phyloP scores from a whole-genome alignment of 1,284 basidiomycete species.

The Tilletia setariae region DNA sequence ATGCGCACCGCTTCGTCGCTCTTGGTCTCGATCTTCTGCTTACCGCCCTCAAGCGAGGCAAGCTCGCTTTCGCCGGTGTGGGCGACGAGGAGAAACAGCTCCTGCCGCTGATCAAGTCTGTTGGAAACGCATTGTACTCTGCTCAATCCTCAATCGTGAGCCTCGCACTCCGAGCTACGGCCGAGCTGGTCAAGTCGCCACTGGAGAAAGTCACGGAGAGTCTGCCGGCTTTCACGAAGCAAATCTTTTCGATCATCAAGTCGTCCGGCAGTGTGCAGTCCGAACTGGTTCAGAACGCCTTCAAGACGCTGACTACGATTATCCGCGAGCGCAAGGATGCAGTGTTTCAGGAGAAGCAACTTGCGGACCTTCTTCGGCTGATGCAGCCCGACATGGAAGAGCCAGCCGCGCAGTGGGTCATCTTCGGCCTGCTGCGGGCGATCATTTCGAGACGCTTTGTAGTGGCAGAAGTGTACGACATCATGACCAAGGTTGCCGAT shows the following conservation, averaged over 20 bases:
- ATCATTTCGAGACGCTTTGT: conserved; percentile 87
- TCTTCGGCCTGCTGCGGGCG: conserved; percentile 86
- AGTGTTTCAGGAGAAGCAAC: conserved; percentile 81
- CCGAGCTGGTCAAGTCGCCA: conserved; percentile 79
- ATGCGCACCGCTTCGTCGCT: conserved; percentile 76
- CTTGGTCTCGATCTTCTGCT: conserved; percentile 91
- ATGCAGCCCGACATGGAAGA: conserved; percentile 91
- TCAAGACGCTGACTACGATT: conserved; percentile 80
- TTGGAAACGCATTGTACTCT: conserved; percentile 91
- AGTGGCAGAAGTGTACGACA: conserved; percentile 92
- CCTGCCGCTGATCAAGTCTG: conserved; percentile 70
- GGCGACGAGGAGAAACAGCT: conserved; percentile 10
- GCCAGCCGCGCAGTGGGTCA: conserved; percentile 72
- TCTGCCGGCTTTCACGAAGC: conserved; percentile 77
- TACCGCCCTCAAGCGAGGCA: conserved; percentile 75
- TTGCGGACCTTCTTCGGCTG: conserved; percentile 80
- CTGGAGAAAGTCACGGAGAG: conserved; percentile 73
- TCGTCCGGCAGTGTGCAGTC: conserved; percentile 77
- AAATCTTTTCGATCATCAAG: conserved; percentile 80
- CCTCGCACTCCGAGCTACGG: conserved; percentile 75
- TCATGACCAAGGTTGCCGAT: conserved; percentile 92
- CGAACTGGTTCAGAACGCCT: conserved; percentile 80
- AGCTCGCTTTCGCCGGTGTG: conserved; percentile 72
- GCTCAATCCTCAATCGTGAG: conserved; percentile 74
- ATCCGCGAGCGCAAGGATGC: conserved; percentile 78